Base-by-base conservation (phyloP, 2,329 filamentous ascomycete genomes). In the Monilinia aucupariae region DNA sequence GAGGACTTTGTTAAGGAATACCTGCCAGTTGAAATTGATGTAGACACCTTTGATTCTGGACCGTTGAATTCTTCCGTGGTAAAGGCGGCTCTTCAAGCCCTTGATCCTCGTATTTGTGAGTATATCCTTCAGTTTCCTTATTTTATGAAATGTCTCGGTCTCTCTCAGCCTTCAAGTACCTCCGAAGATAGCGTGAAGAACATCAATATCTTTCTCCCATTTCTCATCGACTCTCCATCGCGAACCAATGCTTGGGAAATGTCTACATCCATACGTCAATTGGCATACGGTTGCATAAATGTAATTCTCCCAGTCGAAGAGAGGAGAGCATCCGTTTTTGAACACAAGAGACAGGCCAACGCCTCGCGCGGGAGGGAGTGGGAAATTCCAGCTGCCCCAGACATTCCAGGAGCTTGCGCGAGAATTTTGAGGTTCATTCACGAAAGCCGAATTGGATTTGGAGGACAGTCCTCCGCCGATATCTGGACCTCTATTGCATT, bases 171-270 rank as follows among this genome's bases (percentile, higher is more conserved):
- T 22, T 39, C 48, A 45, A 47, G 22, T 13, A 49, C 27, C 27
- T 15, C 27, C 8, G n/a, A 45, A 25, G 55, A 64, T 47, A 17
- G 27, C 20, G 30, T 43, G 15, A 45, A 68, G 3, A 45, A 68
- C 6, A 48, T 59, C 22, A 68, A 80, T 48, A 79, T 90, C 15
- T 92, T 88, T 71, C 78, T 92, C 0, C 86, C 87, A 0, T 78
- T 87, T 27, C 73, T 91, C 0, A 75, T 85, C 12, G 85, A 88
- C 66, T 81, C 79, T 63, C 80, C 81, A 22, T 70, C 73, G n/a
- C 78, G 80, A 37, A 78, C 79, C 50, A 85, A 80, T 68, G 81
- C 82, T 20, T 87, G 85, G 84, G 78, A 79, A 60, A 76, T 80
- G 63, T 82, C 82, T 61, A 77, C 76, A 32, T 62, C 71, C 9